These are phyloP conservation scores for Tephrocybe sp. DNA, from an alignment of 768 basidiomycete species.

Conservation along the genomic window DNA sequence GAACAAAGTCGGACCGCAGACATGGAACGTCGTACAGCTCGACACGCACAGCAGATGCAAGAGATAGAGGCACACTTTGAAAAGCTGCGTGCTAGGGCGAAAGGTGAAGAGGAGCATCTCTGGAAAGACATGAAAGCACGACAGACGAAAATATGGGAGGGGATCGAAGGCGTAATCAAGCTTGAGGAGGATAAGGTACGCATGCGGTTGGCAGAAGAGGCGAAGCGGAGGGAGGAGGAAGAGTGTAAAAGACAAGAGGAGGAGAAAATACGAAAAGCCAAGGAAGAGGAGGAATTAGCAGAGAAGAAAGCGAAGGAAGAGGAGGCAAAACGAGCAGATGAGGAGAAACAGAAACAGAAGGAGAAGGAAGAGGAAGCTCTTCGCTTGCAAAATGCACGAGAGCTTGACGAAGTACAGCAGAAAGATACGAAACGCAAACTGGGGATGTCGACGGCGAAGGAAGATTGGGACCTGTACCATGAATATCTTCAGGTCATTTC, in stretches of 20 bases:
- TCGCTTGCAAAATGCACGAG: constrained; percentile 33
- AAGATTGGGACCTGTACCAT: constrained; percentile 67
- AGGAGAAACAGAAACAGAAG: constrained; percentile 42
- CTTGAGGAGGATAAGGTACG: constrained; percentile 61
- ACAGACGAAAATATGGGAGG: constrained; percentile 52
- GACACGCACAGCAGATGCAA: constrained; percentile 49
- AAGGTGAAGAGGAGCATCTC: constrained; percentile 45
- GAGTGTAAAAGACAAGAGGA: constrained; percentile 47
- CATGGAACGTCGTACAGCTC: constrained; percentile 33
- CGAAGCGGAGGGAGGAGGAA: constrained; percentile 46
- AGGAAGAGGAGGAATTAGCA: constrained; percentile 45
- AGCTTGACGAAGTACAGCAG: constrained; percentile 23
- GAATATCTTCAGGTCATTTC: constrained; percentile 50
- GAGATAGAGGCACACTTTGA: constrained; percentile 51
- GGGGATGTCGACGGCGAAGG: constrained; percentile 54
- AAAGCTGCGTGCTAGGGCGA: constrained; percentile 40
- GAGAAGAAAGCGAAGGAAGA: constrained; percentile 40
- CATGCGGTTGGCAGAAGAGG: constrained; percentile 55
- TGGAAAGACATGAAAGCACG: constrained; percentile 50
- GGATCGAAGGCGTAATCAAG: constrained; percentile 64
- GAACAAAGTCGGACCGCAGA: constrained; percentile 37
- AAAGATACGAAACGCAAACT: constrained; percentile 32
- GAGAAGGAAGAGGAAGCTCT: constrained; percentile 34
- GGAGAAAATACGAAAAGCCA: constrained; percentile 46
- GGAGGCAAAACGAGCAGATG: too few species aligned